Evolutionary conservation across 2,329 filamentous ascomycete genomes (phyloP).

Genomic region (Penicillium occitanis): DNA sequence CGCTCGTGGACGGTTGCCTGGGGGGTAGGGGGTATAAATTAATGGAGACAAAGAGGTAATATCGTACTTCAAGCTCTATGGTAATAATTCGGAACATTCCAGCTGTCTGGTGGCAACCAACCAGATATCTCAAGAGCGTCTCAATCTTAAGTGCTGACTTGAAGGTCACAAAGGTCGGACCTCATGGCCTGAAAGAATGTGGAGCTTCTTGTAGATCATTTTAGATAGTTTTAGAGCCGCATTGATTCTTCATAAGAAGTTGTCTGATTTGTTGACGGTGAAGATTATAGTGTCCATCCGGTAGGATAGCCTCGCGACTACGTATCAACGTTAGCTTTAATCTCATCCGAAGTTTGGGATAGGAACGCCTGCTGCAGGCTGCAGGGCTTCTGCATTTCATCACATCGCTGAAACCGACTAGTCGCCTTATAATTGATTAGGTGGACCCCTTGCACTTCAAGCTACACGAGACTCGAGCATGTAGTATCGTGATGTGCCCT

Average conservation of each 20-base stretch:
- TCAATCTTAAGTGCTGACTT: not conserved
- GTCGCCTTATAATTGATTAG: not conserved
- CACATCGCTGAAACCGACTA: not conserved
- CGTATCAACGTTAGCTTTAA: not conserved
- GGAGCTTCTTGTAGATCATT: not conserved
- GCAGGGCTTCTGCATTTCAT: not conserved
- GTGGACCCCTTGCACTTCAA: not conserved
- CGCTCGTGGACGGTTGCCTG: conserved; percentile 2
- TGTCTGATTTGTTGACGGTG: not conserved
- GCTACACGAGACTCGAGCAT: not conserved
- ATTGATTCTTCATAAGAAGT: not conserved
- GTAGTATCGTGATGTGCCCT: not conserved
- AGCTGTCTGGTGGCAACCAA: conserved; percentile 4
- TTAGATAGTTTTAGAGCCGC: not conserved
- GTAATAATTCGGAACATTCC: not conserved
- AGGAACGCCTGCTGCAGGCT: conserved; percentile 8
- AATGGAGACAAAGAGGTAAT: not conserved
- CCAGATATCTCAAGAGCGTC: not conserved
- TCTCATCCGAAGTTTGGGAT: not conserved
- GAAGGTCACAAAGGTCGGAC: not conserved
- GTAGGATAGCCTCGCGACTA: not conserved
- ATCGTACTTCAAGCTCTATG: not conserved
- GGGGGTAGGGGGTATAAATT: not conserved
- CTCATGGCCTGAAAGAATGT: not conserved
- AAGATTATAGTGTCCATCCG: not conserved